phyloP scores from a whole-genome alignment of 306 rosid species.

The Glycine tomentella region DNA sequence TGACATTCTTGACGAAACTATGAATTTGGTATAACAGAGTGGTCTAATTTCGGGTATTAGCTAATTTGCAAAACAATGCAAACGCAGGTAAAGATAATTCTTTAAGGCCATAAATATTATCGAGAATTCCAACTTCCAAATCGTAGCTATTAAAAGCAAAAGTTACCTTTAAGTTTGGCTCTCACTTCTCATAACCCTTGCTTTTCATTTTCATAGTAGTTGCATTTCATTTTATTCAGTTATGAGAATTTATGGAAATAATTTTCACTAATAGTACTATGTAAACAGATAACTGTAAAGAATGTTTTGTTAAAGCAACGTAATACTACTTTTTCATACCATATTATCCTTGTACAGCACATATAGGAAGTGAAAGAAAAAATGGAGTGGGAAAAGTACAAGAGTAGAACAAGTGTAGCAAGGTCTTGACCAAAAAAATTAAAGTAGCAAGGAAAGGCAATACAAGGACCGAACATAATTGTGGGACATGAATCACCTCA shows the following conservation, averaged over 20 bases:
- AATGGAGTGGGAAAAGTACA: not conserved
- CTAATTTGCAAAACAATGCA: not conserved
- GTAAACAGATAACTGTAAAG: not conserved
- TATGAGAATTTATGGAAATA: not conserved
- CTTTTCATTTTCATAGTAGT: constrained; percentile 3
- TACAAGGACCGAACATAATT: not conserved
- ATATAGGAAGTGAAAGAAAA: not conserved
- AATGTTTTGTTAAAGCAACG: not conserved
- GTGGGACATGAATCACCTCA: constrained; percentile 14
- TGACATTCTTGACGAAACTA: not conserved
- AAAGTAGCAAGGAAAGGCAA: not conserved
- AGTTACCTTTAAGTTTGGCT: not conserved
- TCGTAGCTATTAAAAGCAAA: not conserved
- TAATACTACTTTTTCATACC: constrained; percentile 17
- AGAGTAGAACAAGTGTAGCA: not conserved
- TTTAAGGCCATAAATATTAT: not conserved
- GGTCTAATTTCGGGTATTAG: not conserved
- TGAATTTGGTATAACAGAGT: not conserved
- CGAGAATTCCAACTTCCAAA: not conserved
- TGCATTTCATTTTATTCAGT: constrained; percentile 25
- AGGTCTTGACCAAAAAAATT: not conserved
- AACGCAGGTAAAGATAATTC: not conserved
- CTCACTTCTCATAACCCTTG: not conserved
- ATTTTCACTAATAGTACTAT: not conserved
- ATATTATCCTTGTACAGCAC: not conserved